phyloP scores from a whole-genome alignment of 1,139 yeast genomes.

The Pichia sp. region DNA sequence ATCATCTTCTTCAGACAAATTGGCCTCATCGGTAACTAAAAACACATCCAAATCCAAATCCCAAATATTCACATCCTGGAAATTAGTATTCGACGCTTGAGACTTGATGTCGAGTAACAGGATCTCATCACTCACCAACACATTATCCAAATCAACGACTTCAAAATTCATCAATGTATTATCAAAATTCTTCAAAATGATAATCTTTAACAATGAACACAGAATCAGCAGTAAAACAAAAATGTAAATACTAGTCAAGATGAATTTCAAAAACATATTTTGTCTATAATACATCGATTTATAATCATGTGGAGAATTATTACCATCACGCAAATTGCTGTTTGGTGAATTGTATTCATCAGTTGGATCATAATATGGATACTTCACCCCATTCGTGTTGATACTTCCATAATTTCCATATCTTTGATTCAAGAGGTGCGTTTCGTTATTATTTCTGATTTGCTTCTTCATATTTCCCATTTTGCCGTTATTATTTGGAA shows the following conservation, averaged over 20 bases:
- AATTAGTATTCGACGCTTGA: conserved; percentile 79
- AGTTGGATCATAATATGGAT: conserved; percentile 6
- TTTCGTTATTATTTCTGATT: not conserved
- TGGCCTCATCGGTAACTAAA: conserved; percentile 37
- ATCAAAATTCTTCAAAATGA: conserved; percentile 28
- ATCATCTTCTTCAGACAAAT: conserved; percentile 15
- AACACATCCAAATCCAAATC: conserved; percentile 80
- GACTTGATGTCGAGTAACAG: conserved; percentile 74
- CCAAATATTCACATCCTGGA: conserved; percentile 63
- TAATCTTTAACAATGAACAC: conserved; percentile 19
- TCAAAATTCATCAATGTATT: conserved; percentile 53
- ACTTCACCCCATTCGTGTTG: not conserved
- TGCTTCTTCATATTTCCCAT: not conserved
- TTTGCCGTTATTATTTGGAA: not conserved
- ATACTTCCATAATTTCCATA: conserved; percentile 12
- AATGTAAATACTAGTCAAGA: conserved; percentile 21
- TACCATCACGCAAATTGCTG: conserved; percentile 14
- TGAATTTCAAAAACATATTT: conserved; percentile 21
- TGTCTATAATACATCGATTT: conserved; percentile 29
- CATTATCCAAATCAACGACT: conserved; percentile 60
- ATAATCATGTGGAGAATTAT: conserved; percentile 33
- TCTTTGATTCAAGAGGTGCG: not conserved
- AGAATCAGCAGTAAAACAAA: conserved; percentile 17
- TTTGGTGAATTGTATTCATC: conserved; percentile 18
- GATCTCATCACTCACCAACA: conserved; percentile 80